Evolutionary conservation across 106 monocot species (phyloP), one percentile per base, ranked within the genome.

Genomic region (Dactylorhiza incarnata): DNA sequence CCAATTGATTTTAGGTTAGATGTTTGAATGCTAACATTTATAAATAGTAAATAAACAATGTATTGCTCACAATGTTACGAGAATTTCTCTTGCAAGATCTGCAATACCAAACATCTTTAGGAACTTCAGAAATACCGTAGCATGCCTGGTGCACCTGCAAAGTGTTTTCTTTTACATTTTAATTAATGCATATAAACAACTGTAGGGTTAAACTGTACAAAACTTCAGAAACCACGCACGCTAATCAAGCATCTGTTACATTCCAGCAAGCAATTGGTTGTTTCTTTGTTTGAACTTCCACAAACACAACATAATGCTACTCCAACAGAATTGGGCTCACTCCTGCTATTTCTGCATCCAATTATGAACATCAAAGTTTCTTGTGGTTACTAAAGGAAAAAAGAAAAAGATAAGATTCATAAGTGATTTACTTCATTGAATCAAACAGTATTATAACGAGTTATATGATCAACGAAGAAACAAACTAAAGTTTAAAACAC

Each of bases 111-210:
- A 66, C 63, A 14, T 83, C 85, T 77, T 83, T 83, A 16, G 90
- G 92, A 77, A 85, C 70, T 83, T 82, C 86, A 73, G 83, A 74
- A 77, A 90, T 81, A 81, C 95, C 95, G 85, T 95, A 95, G 81
- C 95, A 95, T 51, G 92, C 92, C 66, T 92, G 92, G 68, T 95
- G 95, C 24, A 95, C 92, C 95, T 95, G 78, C 75, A 85, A 1
- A 75, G 16, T 74, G 51, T 72, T 68, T 53, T 37, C 37, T 47
- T 17, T 7, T n/a, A 46, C 70, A 20, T 6, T 78, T 79, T 53
- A 53, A 56, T 19, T 45, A 61, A 61, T 19, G 24, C 5, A 9
- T 7, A 83, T 79, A 71, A 49, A 68, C 16, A 29, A 24, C 17
- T 1, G 7, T 16, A 69, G 6, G 69, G 7, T 11, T 45, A 46